phyloP scores from a whole-genome alignment of 345 rosid genomes.

The Fremontodendron californicum region DNA sequence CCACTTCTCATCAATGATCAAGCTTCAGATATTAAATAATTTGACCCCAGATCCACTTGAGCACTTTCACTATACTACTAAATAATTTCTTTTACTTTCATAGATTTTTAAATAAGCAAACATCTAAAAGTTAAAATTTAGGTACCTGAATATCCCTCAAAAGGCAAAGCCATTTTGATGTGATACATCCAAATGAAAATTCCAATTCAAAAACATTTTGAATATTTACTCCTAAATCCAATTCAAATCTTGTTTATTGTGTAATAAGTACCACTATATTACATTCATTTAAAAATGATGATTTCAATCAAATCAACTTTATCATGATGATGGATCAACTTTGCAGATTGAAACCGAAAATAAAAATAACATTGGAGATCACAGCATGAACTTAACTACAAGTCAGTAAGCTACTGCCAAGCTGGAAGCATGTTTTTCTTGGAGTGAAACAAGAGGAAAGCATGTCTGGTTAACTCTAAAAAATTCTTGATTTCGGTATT shows the following conservation, averaged over 20 bases:
- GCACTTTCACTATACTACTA: background rate
- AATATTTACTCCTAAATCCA: background rate
- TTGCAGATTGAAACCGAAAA: background rate
- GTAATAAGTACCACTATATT: background rate
- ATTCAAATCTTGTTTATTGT: background rate
- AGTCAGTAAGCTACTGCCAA: no score
- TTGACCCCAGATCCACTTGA: background rate
- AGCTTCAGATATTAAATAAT: background rate
- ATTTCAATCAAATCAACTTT: background rate
- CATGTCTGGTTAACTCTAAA: slow-evolving; percentile 34
- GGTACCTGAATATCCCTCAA: no score
- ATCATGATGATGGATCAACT: no score
- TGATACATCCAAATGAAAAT: background rate
- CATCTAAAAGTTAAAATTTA: background rate
- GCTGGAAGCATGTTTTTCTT: slow-evolving; percentile 25
- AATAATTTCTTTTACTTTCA: background rate
- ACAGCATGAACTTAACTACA: background rate
- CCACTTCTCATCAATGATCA: background rate
- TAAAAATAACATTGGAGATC: no score
- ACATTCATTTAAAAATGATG: background rate
- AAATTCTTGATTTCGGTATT: background rate
- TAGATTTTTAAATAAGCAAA: background rate
- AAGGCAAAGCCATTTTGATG: background rate
- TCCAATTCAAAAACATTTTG: background rate
- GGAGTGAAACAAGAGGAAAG: slow-evolving; percentile 42